Evolutionary conservation across 2,329 filamentous ascomycete genomes (phyloP), one percentile per base, ranked within the genome.

Genomic region (Ophiostoma ulmi): DNA sequence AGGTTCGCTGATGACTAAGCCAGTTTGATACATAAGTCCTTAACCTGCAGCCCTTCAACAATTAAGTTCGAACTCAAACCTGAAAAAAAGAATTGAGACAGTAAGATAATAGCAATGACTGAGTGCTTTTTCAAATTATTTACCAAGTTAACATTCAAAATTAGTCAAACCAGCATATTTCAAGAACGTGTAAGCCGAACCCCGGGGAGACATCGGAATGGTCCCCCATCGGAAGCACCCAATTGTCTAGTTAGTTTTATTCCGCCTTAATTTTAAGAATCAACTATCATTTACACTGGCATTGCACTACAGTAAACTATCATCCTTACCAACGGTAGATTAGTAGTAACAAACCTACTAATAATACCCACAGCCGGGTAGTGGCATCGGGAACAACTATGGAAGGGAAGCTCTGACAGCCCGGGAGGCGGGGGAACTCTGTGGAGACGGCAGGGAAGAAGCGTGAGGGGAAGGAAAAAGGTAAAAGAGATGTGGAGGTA

Each of bases 351-450:
- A n/a, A 22, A n/a, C 36, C 13, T 36, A 39, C n/a, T 65, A 35
- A 36, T 8, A 39, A 20, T 22, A n/a, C 67, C 44, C 22, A 63
- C 48, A 44, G n/a, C 55, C 69, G 69, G 69, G 52, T 70, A 70
- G 65, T 61, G 55, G 41, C 69, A 63, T 70, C 69, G 69, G 69
- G 69, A 70, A 68, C 14, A 61, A 64, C 35, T 44, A 61, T 36
- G 41, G 41, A 31, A 52, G 41, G 20, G 41, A 17, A 35, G 65
- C 22, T n/a, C n/a, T 39, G 22, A 20, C 11, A 67, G 11, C 52
- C 65, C 69, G 69, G 69, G 69, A 70, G 52, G 69, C 65, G 69
- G 69, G 69, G 65, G 55, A 70, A 70, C 65, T 70, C 48, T 70
- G 39, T 38, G 38, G 69, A 68, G 64, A 39, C 26, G 17, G 31